Evolutionary conservation across 2,329 filamentous ascomycete genomes (phyloP), one percentile per base, ranked within the genome.

Genomic region (Alternaria sp.): DNA sequence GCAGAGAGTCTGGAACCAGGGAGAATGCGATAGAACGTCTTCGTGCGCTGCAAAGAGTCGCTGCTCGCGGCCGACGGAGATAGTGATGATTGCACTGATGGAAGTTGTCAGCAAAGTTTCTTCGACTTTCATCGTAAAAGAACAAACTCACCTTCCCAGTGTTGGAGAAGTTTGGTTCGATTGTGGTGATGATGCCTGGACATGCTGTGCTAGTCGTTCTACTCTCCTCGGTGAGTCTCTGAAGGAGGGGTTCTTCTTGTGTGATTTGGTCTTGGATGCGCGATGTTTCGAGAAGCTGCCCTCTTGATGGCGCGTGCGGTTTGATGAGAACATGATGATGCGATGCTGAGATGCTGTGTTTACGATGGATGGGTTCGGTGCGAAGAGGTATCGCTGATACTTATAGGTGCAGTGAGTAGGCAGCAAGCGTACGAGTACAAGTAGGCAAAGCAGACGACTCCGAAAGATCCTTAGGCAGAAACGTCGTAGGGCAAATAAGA

Each of bases 41-140:
- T 97, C 92, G 79, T 97, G 94, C 7, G 93, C 93, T 41, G 94
- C 94, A 76, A 97, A 97, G 71, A 97, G 90, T 21, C 94, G 89
- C 79, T 94, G 90, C 70, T 94, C 90, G 6, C 86, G 86, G n/a
- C 93, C 93, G 71, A 96, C 88, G 71, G 92, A 88, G 65, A 96
- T 87, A 10, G 92, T 96, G 70, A 96, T 87, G 76, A 96, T 92
- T 47, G 90, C 74, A 68, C 78, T 80, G 51, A 66, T 65, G 55
- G 55, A 50, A 21, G 37, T 66, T 18, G 66, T 77, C 55, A 78
- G 72, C 53, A 41, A 60, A 26, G 56, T 26, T 37, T 44, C 49
- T 43, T 25, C 6, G 51, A 28, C 43, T 33, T 46, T 23, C 14
- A 53, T 30, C 10, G 49, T 11, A 9, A 20, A 30, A 3, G 20